These are phyloP conservation scores for Backusella mclennaniae DNA, from an alignment of 192 early-diverging fungal species.

Conservation along the genomic window DNA sequence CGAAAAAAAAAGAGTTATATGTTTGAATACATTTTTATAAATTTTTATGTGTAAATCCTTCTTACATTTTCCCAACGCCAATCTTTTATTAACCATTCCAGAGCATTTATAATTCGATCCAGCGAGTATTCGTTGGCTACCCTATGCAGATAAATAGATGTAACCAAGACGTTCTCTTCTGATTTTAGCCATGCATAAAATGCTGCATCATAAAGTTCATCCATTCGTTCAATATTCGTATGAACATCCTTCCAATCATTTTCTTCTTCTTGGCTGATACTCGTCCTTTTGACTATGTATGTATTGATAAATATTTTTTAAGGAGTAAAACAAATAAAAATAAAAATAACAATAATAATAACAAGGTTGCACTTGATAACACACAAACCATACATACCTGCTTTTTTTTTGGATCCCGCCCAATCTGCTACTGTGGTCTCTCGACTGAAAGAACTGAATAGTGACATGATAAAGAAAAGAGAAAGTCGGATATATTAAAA, in stretches of 20 bases:
- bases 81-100: constrained; percentile 68
- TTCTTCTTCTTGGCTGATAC: background rate
- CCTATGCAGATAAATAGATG: constrained; percentile 64
- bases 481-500: background rate
- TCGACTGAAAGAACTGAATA: background rate
- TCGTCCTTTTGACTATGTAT: background rate
- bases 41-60: too few relatives aligned
- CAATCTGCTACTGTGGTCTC: background rate
- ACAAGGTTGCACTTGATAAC: background rate
- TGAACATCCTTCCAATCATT: constrained; percentile 63
- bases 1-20: too few relatives aligned
- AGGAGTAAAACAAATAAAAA: background rate
- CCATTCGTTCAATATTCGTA: constrained; percentile 68
- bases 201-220: constrained; percentile 68
- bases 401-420: background rate
- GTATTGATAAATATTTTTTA: background rate
- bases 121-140: constrained; percentile 71
- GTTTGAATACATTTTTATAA: too few relatives aligned
- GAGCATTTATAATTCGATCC: constrained; percentile 68
- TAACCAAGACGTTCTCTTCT: constrained; percentile 70
- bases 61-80: constrained; percentile 65
- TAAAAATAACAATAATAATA: background rate
- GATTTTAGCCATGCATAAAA: constrained; percentile 72
- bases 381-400: background rate
- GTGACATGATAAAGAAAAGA: background rate